A percentile compares a stretch with the other conserved stretches of the same genome.
These are phyloP conservation scores for Globisporangium camurandrum DNA, from an alignment of 352 stramenopile species.

Conservation along the genomic window DNA sequence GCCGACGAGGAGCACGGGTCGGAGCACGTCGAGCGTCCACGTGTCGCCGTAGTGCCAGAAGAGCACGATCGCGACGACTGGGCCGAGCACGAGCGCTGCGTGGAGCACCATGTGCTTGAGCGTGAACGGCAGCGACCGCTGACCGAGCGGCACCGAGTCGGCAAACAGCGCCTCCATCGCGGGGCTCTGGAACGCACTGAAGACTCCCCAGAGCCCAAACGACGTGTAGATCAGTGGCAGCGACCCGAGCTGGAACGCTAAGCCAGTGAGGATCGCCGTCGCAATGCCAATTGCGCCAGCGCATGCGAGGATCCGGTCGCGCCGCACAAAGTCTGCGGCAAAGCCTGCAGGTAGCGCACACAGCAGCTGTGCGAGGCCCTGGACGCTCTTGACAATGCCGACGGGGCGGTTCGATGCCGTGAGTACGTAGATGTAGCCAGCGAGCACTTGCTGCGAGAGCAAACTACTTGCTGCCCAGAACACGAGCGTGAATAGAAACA, in stretches of 20 bases:
- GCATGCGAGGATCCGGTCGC: constrained; percentile 38
- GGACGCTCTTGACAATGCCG: constrained; percentile 31
- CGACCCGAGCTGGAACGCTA: constrained; percentile 34
- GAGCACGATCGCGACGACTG: constrained; percentile 52
- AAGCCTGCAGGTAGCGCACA: constrained; percentile 47
- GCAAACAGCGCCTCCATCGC: constrained; percentile 78
- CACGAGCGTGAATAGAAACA: constrained; percentile 61
- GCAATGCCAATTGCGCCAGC: constrained; percentile 30
- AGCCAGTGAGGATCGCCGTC: constrained; percentile 27
- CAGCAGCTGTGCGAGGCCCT: constrained; percentile 46
- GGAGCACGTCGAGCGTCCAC: constrained; percentile 62
- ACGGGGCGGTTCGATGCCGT: constrained; percentile 43
- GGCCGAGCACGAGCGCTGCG: constrained; percentile 36
- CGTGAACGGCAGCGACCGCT: constrained; percentile 72
- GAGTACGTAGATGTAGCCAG: constrained; percentile 51
- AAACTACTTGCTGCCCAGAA: constrained; percentile 60
- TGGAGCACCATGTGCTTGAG: constrained; percentile 64
- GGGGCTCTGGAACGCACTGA: constrained; percentile 66
- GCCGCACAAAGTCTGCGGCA: constrained; percentile 39
- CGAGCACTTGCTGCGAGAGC: constrained; percentile 45
- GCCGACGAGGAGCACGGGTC: constrained; percentile 60
- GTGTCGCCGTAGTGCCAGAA: constrained; percentile 64
- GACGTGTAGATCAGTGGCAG: constrained; percentile 48
- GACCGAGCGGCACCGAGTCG: constrained; percentile 63
- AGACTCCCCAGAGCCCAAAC: constrained; percentile 77